Percentiles rank a stretch among this genome's conserved stretches.
phyloP scores from a whole-genome alignment of 257 asterid genomes.

The Solanum ahanhuiri region DNA sequence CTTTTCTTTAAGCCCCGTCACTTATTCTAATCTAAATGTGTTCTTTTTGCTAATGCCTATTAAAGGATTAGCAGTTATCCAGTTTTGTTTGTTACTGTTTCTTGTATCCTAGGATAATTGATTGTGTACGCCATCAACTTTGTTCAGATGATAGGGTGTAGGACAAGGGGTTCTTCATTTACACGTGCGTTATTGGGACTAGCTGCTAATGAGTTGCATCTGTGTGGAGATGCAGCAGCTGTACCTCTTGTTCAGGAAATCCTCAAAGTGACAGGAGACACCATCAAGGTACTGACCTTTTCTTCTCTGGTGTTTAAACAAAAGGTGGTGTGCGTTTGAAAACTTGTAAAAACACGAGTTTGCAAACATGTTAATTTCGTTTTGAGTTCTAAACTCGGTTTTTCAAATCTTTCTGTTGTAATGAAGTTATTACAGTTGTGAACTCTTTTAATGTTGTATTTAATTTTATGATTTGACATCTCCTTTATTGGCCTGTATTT shows the following conservation, averaged over 20 bases:
- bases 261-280: conserved; percentile 81
- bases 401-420: neutral
- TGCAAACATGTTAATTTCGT: neutral
- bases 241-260: conserved; percentile 79
- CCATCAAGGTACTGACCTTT: conserved; percentile 36
- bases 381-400: neutral
- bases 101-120: neutral
- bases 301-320: neutral
- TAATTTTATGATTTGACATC: neutral
- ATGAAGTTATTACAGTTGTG: neutral
- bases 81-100: neutral
- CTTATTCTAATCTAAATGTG: neutral
- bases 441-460: neutral
- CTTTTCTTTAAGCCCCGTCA: neutral
- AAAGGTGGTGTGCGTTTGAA: neutral
- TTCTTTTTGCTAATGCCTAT: neutral
- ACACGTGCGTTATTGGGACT: conserved; percentile 92
- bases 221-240: conserved; percentile 95
- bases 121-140: neutral
- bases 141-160: conserved; percentile 78
- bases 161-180: conserved; percentile 79
- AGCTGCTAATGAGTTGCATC: conserved; percentile 84
- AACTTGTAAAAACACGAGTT: neutral
- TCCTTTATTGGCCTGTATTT: neutral
- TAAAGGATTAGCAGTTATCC: neutral